These are phyloP conservation scores for Clonostachys sp. DNA, from an alignment of 2,329 filamentous ascomycete species.

Conservation along the genomic window DNA sequence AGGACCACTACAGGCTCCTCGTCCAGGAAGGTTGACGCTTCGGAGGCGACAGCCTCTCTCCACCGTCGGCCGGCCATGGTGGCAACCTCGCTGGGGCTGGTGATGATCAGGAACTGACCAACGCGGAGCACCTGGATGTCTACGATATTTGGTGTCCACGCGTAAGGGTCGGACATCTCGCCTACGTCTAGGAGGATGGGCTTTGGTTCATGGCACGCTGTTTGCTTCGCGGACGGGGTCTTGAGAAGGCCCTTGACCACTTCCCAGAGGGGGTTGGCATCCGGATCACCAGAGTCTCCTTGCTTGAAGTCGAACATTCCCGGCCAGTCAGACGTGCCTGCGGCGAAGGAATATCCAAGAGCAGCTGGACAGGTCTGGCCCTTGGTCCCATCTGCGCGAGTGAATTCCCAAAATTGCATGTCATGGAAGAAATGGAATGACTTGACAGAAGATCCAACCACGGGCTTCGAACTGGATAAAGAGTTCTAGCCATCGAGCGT, in stretches of 20 bases:
- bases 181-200: slow-evolving; percentile 86
- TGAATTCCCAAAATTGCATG: slow-evolving; percentile 71
- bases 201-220: slow-evolving; percentile 74
- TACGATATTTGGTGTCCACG: slow-evolving; percentile 88
- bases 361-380: slow-evolving; percentile 80
- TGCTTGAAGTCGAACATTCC: slow-evolving; percentile 93
- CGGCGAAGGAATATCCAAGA: slow-evolving; percentile 88
- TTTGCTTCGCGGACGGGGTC: slow-evolving; percentile 64
- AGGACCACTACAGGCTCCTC: slow-evolving; percentile 71
- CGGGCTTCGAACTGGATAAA: slow-evolving; percentile 39
- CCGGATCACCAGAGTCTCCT: slow-evolving; percentile 68
- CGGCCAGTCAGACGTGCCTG: slow-evolving; percentile 86
- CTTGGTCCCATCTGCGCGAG: slow-evolving; percentile 64
- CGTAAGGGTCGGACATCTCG: slow-evolving; percentile 71
- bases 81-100: slow-evolving; percentile 82
- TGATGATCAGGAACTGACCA: slow-evolving; percentile 78
- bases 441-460: slow-evolving; percentile 64
- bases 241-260: slow-evolving; percentile 71
- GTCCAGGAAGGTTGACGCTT: slow-evolving; percentile 42
- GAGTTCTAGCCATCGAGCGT: slow-evolving; percentile 38
- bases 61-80: slow-evolving; percentile 91
- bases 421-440: slow-evolving; percentile 84
- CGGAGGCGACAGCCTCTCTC: slow-evolving; percentile 61
- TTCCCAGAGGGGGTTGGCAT: slow-evolving; percentile 70
- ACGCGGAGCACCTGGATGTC: slow-evolving; percentile 83